These are phyloP conservation scores for Apiotrichum gracile DNA, from an alignment of 1,284 basidiomycete genomes.

Conservation along the genomic window DNA sequence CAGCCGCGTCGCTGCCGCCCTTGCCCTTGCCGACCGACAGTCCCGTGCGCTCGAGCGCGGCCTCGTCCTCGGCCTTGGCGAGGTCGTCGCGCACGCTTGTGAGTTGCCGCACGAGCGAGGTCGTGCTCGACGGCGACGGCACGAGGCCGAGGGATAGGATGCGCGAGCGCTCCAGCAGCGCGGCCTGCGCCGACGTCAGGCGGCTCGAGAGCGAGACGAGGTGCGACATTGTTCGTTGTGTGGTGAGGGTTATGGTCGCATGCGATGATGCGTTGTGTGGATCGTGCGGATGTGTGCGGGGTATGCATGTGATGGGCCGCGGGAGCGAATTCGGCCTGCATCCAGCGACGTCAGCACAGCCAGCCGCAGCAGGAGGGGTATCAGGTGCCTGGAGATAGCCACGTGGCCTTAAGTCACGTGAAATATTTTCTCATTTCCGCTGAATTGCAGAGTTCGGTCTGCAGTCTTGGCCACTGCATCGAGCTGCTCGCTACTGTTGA, in stretches of 20 bases:
- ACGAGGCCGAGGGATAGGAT: slow-evolving; percentile 42
- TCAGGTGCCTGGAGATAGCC: background rate
- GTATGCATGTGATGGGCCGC: no score
- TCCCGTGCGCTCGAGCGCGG: slow-evolving; percentile 18
- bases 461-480: background rate
- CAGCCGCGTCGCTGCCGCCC: slow-evolving; percentile 9
- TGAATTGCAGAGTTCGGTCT: background rate
- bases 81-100: slow-evolving; percentile 32
- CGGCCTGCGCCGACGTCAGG: slow-evolving; percentile 41
- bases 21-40: slow-evolving; percentile 9
- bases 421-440: slow-evolving; percentile 13
- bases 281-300: no score
- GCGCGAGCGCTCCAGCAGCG: slow-evolving; percentile 44
- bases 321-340: no score
- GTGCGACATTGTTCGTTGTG: no score
- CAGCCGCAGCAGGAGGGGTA: no score
- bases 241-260: no score
- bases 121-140: slow-evolving; percentile 35
- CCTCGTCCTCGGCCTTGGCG: slow-evolving; percentile 24
- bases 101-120: slow-evolving; percentile 39
- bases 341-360: no score
- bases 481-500: background rate
- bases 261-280: no score
- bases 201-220: slow-evolving; percentile 27
- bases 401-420: slow-evolving; percentile 3